Percentiles rank a stretch among this genome's conserved stretches.
phyloP scores from a whole-genome alignment of 495 filamentous ascomycete genomes.

The Podospora pseudopauciseta region DNA sequence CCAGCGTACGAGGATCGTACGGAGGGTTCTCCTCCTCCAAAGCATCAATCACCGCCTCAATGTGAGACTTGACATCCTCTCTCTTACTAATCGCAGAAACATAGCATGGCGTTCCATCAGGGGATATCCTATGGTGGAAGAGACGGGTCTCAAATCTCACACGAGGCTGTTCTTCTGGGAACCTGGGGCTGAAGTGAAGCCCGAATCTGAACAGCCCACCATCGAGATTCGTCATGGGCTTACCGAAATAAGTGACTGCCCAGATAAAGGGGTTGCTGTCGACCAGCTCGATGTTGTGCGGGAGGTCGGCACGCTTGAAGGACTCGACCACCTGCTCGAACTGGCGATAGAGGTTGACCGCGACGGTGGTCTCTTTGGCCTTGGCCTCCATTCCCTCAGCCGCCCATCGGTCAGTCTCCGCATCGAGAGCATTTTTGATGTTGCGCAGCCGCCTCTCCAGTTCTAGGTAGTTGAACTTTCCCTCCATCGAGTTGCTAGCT shows the following conservation, averaged over 20 bases:
- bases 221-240: slow-evolving; percentile 89
- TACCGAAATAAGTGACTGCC: slow-evolving; percentile 76
- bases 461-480: slow-evolving; percentile 77
- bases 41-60: slow-evolving; percentile 77
- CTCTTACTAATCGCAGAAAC: slow-evolving; percentile 55
- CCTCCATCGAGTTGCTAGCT: slow-evolving; percentile 75
- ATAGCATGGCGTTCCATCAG: slow-evolving; percentile 79
- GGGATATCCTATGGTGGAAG: slow-evolving; percentile 85
- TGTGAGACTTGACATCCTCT: slow-evolving; percentile 79
- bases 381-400: slow-evolving; percentile 60
- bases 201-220: slow-evolving; percentile 84
- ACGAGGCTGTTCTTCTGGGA: slow-evolving; percentile 88
- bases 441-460: slow-evolving; percentile 63
- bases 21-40: slow-evolving; percentile 83
- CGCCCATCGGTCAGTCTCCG: slow-evolving; percentile 70
- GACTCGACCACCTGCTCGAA: slow-evolving; percentile 76
- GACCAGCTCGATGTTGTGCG: slow-evolving; percentile 69
- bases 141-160: slow-evolving; percentile 75
- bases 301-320: slow-evolving; percentile 63
- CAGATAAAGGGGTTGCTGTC: slow-evolving; percentile 68
- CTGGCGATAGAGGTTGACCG: slow-evolving; percentile 77
- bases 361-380: slow-evolving; percentile 66
- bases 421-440: slow-evolving; percentile 64
- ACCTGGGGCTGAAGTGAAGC: slow-evolving; percentile 78
- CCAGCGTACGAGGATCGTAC: slow-evolving; percentile 85